Evolutionary conservation across 1,139 yeast genomes (phyloP).

Genomic region (Suhomyces wounanorum): DNA sequence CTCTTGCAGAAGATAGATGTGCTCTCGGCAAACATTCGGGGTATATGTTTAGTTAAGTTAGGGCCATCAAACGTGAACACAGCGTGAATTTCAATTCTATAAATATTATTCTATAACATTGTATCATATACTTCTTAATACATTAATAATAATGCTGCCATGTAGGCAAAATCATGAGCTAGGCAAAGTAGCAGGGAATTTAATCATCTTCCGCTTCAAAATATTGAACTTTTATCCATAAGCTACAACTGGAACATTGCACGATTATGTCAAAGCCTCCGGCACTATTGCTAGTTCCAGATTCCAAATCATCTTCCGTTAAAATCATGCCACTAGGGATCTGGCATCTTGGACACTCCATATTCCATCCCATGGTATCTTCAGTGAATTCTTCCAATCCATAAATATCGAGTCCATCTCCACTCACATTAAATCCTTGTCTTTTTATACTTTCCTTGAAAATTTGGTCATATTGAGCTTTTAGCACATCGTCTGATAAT

Average conservation of each 20-base stretch:
- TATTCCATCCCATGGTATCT: constrained; percentile 37
- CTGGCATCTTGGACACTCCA: constrained; percentile 76
- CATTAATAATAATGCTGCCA: not conserved
- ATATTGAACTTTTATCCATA: constrained; percentile 78
- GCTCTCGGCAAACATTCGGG: too few relatives aligned
- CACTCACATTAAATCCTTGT: constrained; percentile 53
- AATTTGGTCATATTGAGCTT: constrained; percentile 52
- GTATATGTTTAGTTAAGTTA: too few relatives aligned
- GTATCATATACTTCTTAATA: not conserved
- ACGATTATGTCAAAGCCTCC: constrained; percentile 70
- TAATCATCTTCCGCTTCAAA: constrained; percentile 28
- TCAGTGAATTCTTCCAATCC: constrained; percentile 61
- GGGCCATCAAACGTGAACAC: too few relatives aligned
- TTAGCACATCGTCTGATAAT: constrained; percentile 39
- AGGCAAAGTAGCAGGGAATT: not conserved
- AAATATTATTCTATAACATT: not conserved
- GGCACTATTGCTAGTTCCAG: constrained; percentile 50
- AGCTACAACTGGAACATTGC: constrained; percentile 79
- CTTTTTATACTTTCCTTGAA: constrained; percentile 41
- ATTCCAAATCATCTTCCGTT: constrained; percentile 60
- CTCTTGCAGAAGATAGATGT: too few relatives aligned
- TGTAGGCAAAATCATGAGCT: constrained; percentile 1
- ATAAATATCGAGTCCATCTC: constrained; percentile 67
- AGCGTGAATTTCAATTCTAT: not conserved
- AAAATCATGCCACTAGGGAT: constrained; percentile 55